Evolutionary conservation across 768 basidiomycete species (phyloP).

Genomic region (Pleurotus platypus): DNA sequence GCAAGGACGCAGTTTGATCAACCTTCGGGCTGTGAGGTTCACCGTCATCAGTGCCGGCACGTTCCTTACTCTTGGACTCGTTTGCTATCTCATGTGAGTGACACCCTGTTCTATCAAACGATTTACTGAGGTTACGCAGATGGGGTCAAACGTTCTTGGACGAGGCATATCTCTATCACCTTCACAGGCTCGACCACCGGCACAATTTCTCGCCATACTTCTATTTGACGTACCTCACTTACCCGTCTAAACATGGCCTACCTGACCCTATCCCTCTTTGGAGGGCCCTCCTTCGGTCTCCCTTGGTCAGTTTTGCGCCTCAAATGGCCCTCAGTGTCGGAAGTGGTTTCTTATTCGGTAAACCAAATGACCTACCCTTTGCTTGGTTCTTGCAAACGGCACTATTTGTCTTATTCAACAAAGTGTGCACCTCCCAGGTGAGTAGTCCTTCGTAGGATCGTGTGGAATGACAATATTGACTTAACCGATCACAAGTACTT

Average conservation of each 20-base stretch:
- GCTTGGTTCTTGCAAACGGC: constrained; percentile 92
- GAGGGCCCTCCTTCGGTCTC: constrained; percentile 56
- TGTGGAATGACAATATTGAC: background rate
- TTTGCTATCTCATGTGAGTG: constrained; percentile 76
- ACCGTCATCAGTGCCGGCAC: constrained; percentile 63
- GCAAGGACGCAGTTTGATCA: constrained; percentile 25
- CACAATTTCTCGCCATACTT: constrained; percentile 99
- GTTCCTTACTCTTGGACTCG: constrained; percentile 56
- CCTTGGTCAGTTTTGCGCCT: constrained; percentile 79
- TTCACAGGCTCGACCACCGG: constrained; percentile 88
- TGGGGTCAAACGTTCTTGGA: constrained; percentile 94
- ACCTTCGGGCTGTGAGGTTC: constrained; percentile 58
- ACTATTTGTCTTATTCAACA: constrained; percentile 93
- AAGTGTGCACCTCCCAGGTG: constrained; percentile 97
- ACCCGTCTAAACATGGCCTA: constrained; percentile 39
- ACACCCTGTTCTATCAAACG: constrained; percentile 10
- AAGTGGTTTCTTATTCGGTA: constrained; percentile 70
- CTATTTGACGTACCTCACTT: constrained; percentile 88
- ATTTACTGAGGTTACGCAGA: constrained; percentile 34
- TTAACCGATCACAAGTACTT: constrained; percentile 66
- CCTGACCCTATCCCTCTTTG: constrained; percentile 26
- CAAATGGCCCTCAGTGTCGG: constrained; percentile 74
- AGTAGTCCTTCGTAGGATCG: constrained; percentile 9
- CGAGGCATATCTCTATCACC: constrained; percentile 92
- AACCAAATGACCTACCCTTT: constrained; percentile 62